Evolutionary conservation across 352 stramenopile species (phyloP), one percentile per base, ranked within the genome.

Genomic region (Globisporangium polare): DNA sequence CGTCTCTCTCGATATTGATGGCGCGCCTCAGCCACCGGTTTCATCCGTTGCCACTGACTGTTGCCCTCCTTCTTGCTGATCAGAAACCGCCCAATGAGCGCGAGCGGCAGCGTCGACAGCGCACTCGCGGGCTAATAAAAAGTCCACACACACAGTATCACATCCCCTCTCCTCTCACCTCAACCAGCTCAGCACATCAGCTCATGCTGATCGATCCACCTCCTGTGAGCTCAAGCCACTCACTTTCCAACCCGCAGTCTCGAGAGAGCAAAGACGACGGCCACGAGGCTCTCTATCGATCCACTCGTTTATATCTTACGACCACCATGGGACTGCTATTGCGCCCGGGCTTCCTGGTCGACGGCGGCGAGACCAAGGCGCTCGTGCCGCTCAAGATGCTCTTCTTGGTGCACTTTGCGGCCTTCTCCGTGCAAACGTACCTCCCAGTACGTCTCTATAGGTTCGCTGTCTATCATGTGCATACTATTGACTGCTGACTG

Each of bases 311-410:
- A 18, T 49, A 0, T 13, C 29, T 13, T 3, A 39, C 35, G 17
- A 26, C 18, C 13, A 45, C 66, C 20, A 65, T 77, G 59, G 39
- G 39, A 9, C 52, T 65, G 41, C 59, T n/a, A n/a, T n/a, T 70
- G 37, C 67, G 74, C 22, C 39, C 74, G 62, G 71, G 72, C 37
- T 89, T 89, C 68, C 53, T 80, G 57, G 59, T 89, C 68, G 74
- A 87, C 49, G 79, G 77, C 68, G 79, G 80, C 58, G 80, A 89
- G 68, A 66, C 72, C 43, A 77, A 74, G 67, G 53, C 59, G 55
- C 80, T 89, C 72, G 69, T 88, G 66, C 72, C 80, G 67, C 80
- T 89, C 67, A 89, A 89, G 71, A 63, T 89, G 63, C 74, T 88
- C 56, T 89, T 86, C 66, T 65, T 83, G 47, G 82, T 89, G 66